Conservation (phyloP, 305 asterid species). For the Lippia alba region DNA sequence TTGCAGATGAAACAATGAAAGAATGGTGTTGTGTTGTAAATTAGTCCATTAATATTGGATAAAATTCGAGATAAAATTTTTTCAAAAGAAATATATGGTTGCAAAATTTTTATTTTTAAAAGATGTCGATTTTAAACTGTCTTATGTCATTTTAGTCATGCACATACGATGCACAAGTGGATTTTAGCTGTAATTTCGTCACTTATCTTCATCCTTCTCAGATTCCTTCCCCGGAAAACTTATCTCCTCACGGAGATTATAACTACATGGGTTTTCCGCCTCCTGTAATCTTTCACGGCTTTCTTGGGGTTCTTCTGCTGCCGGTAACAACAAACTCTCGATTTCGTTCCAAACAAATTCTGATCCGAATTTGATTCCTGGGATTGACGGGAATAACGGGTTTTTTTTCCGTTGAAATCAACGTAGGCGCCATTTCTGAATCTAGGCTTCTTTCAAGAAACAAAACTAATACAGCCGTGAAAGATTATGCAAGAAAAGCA, state of each 20-base stretch:
- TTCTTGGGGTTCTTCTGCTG: constrained; percentile 44
- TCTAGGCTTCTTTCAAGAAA: constrained; percentile 24
- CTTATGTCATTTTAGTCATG: too few relatives aligned
- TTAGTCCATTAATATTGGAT: too few relatives aligned
- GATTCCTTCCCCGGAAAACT: constrained; percentile 29
- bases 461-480: neutral
- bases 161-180: too few relatives aligned
- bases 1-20: too few relatives aligned
- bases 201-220: constrained; percentile 33
- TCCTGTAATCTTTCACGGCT: constrained; percentile 36
- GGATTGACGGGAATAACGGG: constrained; percentile 33
- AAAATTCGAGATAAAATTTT: too few relatives aligned
- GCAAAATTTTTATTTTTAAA: too few relatives aligned
- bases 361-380: constrained; percentile 30
- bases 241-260: constrained; percentile 43
- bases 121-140: too few relatives aligned
- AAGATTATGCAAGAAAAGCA: neutral
- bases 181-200: too few relatives aligned
- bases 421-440: constrained; percentile 47
- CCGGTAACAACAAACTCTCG: constrained; percentile 37
- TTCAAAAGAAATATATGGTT: too few relatives aligned
- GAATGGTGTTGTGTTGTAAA: too few relatives aligned
- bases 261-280: constrained; percentile 36
- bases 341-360: constrained; percentile 30
- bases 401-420: constrained; percentile 37